Conservation (phyloP, 176 grass and related monocot species). For the Hordeum marinum region DNA sequence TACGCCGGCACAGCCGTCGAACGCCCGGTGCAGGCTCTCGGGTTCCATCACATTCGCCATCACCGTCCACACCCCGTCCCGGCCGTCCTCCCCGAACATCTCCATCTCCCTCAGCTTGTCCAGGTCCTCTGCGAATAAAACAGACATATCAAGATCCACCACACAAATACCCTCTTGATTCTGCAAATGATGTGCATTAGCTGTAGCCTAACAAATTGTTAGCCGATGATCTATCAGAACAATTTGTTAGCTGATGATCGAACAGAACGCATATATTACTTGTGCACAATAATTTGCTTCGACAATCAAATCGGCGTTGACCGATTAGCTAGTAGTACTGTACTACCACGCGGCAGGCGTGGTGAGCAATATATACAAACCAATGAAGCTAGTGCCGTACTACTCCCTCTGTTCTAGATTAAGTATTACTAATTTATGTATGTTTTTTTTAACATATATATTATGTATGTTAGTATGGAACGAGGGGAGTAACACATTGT, state of each 20-base stretch:
- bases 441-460: no score
- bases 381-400: no score
- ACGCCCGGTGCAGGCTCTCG: constrained; percentile 71
- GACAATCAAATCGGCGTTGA: not conserved
- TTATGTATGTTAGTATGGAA: no score
- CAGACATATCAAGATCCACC: not conserved
- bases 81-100: constrained; percentile 90
- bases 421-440: no score
- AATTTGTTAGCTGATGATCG: no score
- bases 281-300: not conserved
- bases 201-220: not conserved
- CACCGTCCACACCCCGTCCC: constrained; percentile 88
- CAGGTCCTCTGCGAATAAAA: constrained; percentile 67
- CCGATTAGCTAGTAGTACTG: no score
- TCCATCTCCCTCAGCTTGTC: constrained; percentile 98
- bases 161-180: no score
- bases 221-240: not conserved
- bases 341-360: no score
- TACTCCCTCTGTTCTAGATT: no score
- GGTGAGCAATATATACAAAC: no score
- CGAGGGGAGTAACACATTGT: not conserved
- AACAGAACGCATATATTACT: no score
- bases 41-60: constrained; percentile 87
- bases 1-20: constrained; percentile 80
- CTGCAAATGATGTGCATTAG: no score